Conservation (phyloP, 805 yeast species). For the Saccharomyces jurei region DNA sequence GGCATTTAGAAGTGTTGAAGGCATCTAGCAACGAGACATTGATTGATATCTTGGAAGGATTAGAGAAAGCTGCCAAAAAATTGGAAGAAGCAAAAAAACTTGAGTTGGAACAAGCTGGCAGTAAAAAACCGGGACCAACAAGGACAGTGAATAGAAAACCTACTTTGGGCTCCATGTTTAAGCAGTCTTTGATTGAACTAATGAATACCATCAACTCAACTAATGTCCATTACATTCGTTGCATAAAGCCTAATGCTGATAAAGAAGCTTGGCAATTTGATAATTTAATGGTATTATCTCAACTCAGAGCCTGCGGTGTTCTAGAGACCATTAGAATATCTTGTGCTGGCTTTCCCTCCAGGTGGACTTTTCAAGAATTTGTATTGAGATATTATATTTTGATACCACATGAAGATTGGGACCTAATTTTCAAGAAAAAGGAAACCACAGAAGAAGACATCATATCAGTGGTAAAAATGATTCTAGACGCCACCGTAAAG, state of each 20-base stretch:
- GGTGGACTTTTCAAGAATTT: constrained; percentile 92
- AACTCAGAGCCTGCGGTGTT: constrained; percentile 97
- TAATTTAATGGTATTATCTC: constrained; percentile 89
- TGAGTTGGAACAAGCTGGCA: constrained; percentile 21
- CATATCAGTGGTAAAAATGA: constrained; percentile 56
- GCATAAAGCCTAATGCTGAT: constrained; percentile 92
- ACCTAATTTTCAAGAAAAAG: constrained; percentile 42
- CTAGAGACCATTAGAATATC: constrained; percentile 92
- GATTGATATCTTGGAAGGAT: constrained; percentile 51
- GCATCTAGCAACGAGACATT: constrained; percentile 61
- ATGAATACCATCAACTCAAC: constrained; percentile 92
- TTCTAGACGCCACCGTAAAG: constrained; percentile 56
- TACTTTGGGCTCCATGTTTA: constrained; percentile 90
- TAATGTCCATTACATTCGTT: constrained; percentile 92
- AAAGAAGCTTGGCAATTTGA: constrained; percentile 95
- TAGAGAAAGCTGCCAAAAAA: constrained; percentile 48
- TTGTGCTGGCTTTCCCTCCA: constrained; percentile 95
- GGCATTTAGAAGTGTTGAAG: constrained; percentile 78
- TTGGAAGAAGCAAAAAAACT: constrained; percentile 34
- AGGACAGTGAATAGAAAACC: constrained; percentile 63
- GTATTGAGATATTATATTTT: constrained; percentile 82
- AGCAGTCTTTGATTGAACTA: constrained; percentile 81
- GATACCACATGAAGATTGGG: constrained; percentile 64
- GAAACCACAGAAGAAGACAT: constrained; percentile 48
- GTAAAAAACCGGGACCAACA: constrained; percentile 37